Conservation (phyloP, 2,329 filamentous ascomycete genomes). For the Hymenoscyphus occultus region DNA sequence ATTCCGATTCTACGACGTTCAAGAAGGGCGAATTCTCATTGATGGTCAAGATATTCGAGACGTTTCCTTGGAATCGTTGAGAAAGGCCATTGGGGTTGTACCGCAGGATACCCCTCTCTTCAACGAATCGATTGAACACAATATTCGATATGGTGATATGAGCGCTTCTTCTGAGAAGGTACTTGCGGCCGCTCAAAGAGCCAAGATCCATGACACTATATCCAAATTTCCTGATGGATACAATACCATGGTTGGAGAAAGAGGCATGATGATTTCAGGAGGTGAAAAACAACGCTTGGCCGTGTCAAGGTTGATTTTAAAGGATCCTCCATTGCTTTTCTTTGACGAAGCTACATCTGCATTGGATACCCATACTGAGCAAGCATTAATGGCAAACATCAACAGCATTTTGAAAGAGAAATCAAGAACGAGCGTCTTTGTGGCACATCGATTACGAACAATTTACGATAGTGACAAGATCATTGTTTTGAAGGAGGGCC, state of each 20-base stretch:
- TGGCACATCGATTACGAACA: conserved; percentile 86
- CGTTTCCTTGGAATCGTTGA: conserved; percentile 77
- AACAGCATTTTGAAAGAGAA: conserved; percentile 90
- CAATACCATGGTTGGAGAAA: conserved; percentile 85
- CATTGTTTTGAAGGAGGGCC: conserved; percentile 81
- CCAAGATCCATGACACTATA: conserved; percentile 82
- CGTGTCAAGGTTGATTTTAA: conserved; percentile 77
- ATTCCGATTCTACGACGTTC: conserved; percentile 92
- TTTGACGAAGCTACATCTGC: conserved; percentile 95
- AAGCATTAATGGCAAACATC: conserved; percentile 86
- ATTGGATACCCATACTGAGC: conserved; percentile 89
- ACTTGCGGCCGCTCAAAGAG: conserved; percentile 72
- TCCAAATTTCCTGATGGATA: conserved; percentile 82
- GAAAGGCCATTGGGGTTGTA: conserved; percentile 86
- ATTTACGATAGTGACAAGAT: conserved; percentile 94
- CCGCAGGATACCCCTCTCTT: conserved; percentile 96
- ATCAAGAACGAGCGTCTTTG: conserved; percentile 85
- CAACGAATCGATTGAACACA: conserved; percentile 94
- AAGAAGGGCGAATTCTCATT: conserved; percentile 80
- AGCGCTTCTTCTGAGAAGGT: conserved; percentile 72
- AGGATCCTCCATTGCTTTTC: conserved; percentile 86
- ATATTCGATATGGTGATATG: conserved; percentile 88
- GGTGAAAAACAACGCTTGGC: conserved; percentile 92
- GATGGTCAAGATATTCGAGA: conserved; percentile 90
- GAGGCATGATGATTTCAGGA: conserved; percentile 94